Conservation (phyloP, 2,329 filamentous ascomycete species). For the Fusarium devonianum region DNA sequence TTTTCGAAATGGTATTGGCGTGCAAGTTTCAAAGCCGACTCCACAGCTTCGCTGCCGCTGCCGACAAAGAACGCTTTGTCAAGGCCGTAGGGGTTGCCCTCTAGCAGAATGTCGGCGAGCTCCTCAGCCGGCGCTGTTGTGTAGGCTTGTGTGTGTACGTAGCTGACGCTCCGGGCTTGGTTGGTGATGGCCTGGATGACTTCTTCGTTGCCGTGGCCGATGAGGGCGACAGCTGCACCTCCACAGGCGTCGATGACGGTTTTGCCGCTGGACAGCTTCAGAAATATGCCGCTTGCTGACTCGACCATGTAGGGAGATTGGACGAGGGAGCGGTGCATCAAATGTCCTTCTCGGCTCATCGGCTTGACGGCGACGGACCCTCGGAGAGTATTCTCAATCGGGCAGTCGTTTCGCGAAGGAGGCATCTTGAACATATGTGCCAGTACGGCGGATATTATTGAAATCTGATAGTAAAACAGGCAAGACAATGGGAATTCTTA, state of each 20-base stretch:
- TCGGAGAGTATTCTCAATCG: constrained; percentile 7
- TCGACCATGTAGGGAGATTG: constrained; percentile 47
- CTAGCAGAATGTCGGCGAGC: constrained; percentile 28
- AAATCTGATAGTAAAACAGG: too few relatives aligned
- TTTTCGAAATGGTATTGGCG: constrained; percentile 55
- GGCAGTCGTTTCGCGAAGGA: constrained; percentile 12
- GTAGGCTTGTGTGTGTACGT: constrained; percentile 36
- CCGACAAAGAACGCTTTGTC: constrained; percentile 39
- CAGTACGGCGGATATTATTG: too few relatives aligned
- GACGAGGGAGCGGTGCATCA: constrained; percentile 43
- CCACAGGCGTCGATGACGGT: constrained; percentile 72
- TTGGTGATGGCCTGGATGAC: constrained; percentile 63
- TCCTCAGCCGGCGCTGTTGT: constrained; percentile 33
- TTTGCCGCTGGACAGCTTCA: constrained; percentile 52
- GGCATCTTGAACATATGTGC: not conserved
- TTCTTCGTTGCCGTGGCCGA: constrained; percentile 66
- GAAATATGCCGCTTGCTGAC: constrained; percentile 48
- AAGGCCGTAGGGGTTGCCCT: constrained; percentile 26
- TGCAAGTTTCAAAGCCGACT: constrained; percentile 57
- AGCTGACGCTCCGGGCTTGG: constrained; percentile 54
- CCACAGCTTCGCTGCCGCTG: constrained; percentile 49
- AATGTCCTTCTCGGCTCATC: constrained; percentile 2
- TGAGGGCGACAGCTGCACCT: constrained; percentile 69
- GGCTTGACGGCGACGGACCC: not conserved
- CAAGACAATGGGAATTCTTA: too few relatives aligned